Conservation (phyloP, 2,329 filamentous ascomycete genomes). For the Aspergillus ruber region DNA sequence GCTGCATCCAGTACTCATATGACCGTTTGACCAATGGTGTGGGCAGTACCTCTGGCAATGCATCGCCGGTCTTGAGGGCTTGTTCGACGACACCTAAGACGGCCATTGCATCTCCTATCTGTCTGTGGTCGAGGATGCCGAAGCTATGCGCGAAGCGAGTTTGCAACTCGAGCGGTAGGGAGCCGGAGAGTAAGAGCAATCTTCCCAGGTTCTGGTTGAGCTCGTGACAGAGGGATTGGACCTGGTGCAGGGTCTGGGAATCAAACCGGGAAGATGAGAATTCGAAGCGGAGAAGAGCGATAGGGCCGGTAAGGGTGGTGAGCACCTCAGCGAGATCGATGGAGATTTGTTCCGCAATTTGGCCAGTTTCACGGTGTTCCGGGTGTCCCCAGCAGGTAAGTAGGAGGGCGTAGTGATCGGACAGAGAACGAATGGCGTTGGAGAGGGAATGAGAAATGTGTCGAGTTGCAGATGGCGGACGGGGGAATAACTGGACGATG, state of each 20-base stretch:
- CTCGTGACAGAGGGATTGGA: constrained; percentile 27
- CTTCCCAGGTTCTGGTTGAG: constrained; percentile 29
- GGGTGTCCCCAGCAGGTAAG: constrained; percentile 40
- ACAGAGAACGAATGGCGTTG: constrained; percentile 37
- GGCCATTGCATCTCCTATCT: constrained; percentile 48
- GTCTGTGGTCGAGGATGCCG: constrained; percentile 39
- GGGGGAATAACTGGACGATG: constrained; percentile 44
- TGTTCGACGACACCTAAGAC: constrained; percentile 45
- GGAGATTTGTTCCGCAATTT: constrained; percentile 25
- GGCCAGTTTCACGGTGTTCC: constrained; percentile 12
- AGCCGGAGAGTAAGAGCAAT: constrained; percentile 29
- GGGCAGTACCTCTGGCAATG: constrained; percentile 44
- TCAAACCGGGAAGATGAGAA: constrained; percentile 36
- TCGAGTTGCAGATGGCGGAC: constrained; percentile 41
- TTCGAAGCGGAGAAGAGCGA: constrained; percentile 31
- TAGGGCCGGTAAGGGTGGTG: constrained; percentile 25
- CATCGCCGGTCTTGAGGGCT: constrained; percentile 42
- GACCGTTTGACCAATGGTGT: constrained; percentile 40
- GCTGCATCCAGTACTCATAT: constrained; percentile 19
- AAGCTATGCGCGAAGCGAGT: constrained; percentile 31
- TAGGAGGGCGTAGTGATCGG: constrained; percentile 46
- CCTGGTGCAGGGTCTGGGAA: constrained; percentile 23
- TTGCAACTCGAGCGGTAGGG: constrained; percentile 36
- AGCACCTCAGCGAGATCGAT: constrained; percentile 29
- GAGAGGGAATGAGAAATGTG: constrained; percentile 44